phyloP scores from a whole-genome alignment of 495 filamentous ascomycete genomes.

The Aspergillus leporis region DNA sequence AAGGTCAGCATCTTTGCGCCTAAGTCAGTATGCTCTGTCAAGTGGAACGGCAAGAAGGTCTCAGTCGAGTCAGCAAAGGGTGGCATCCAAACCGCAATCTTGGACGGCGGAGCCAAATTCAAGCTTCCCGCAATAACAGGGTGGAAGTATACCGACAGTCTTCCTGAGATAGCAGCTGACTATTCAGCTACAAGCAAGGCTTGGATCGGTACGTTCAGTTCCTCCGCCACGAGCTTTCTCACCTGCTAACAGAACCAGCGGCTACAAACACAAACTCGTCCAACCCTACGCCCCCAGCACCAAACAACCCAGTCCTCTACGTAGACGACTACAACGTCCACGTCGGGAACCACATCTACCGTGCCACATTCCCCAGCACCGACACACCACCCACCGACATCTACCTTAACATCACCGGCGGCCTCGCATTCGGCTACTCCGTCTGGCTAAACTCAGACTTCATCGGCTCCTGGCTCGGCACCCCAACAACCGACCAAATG shows the following conservation, averaged over 20 bases:
- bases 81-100: not conserved
- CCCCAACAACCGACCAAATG: conserved; percentile 35
- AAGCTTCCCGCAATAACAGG: conserved; percentile 11
- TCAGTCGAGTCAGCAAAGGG: not conserved
- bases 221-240: not conserved
- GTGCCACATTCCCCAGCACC: conserved; percentile 61
- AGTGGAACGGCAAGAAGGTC: conserved; percentile 55
- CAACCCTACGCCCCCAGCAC: conserved; percentile 58
- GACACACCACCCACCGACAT: conserved; percentile 48
- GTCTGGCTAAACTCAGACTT: conserved; percentile 57
- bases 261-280: conserved; percentile 55
- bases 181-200: conserved; percentile 60
- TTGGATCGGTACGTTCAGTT: conserved; percentile 54
- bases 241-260: conserved; percentile 37
- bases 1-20: conserved; percentile 62
- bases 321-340: conserved; percentile 67
- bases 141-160: conserved; percentile 68
- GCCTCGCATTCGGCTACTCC: conserved; percentile 56
- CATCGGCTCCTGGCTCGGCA: conserved; percentile 57
- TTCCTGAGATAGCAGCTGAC: conserved; percentile 60
- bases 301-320: conserved; percentile 55
- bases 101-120: not conserved
- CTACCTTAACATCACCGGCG: conserved; percentile 62
- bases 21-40: conserved; percentile 44
- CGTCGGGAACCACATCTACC: conserved; percentile 65